Evolutionary conservation across 2,329 filamentous ascomycete species (phyloP), one percentile per base, ranked within the genome.

Genomic region (Colletotrichum salicis): DNA sequence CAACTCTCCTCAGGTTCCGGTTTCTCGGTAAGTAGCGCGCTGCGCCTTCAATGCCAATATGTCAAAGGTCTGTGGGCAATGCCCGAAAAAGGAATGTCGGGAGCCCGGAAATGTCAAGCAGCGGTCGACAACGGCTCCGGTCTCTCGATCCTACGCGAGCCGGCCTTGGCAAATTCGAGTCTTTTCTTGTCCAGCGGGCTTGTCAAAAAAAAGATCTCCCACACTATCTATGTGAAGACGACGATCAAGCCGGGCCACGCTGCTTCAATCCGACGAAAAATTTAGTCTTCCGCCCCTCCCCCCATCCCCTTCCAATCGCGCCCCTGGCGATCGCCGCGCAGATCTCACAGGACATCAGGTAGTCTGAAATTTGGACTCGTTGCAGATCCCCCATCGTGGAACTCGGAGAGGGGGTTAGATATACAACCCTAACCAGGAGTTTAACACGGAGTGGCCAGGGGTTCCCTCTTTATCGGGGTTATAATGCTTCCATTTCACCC

Each of bases 281-380:
- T 56, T 37, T 33, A 29, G 37, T 41, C 37, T 41, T 19, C 37
- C 37, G 37, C 19, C 37, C 37, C 37, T 41, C 37, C 7, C 37
- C 37, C 27, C 27, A 29, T 41, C 37, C 37, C 37, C 12, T 12
- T 5, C 37, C 37, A 41, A 41, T 41, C 37, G 37, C 33, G 22
- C 51, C 35, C 64, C 64, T 67, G 68, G 33, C 27, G 70, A 71
- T 71, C 61, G 41, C 56, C 67, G 55, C 55, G 67, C 15, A 59
- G 70, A 71, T 71, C 67, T 62, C 52, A 67, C 67, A 52, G 70
- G 51, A 71, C 61, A 67, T 71, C 61, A 67, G 29, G 29, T 54
- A 51, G 51, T 70, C 67, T 72, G 70, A 62, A 71, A 48, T 61
- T 57, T 37, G 52, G 37, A 48, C 56, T 61, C 33, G 67, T 61